Evolutionary conservation across 768 basidiomycete species (phyloP), one percentile per base, ranked within the genome.

Genomic region (Termitomyces bulborhizus): DNA sequence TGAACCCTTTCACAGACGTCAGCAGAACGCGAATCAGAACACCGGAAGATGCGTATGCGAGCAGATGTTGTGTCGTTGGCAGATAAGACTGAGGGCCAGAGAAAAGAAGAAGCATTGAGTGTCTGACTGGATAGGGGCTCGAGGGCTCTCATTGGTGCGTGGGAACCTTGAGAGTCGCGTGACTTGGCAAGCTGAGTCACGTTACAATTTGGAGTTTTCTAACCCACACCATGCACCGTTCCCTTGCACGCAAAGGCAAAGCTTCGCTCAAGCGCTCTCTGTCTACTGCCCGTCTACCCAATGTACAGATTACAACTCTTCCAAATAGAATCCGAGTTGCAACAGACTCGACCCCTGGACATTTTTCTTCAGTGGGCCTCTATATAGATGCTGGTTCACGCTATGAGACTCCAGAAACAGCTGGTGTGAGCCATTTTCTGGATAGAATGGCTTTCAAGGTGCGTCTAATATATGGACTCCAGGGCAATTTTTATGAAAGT

Each of bases 401-500:
- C 13, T 95, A 90, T 76, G 97, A 98, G 68, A 83, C 79, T 11
- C 71, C 79, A 18, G 70, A 78, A 16, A 87, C 79, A 0, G 82
- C 81, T 7, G 97, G 97, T 0, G 88, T 86, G 6, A 90, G 90
- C 58, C 93, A 98, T 80, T 89, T 98, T 66, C 68, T 98, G 34
- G 95, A 98, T 64, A 80, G 94, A 64, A 85, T 98, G 83, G 96
- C 96, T 1, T 98, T 96, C 79, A 98, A 98, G 82, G 95, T 95
- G 57, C 39, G 69, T 65, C 4, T 21, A 9, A 43, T 32, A 12
- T 0, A 16, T 21, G 31, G 45, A 51, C 53, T 4, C 18, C 9
- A 12, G 24, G 8, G 11, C 11, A 27, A 16, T 24, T 48, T 47
- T 46, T 48, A 21, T 46, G 21, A 50, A 42, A 13, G 47, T 49